Evolutionary conservation across 805 yeast genomes (phyloP), one percentile per base, ranked within the genome.

Genomic region (Wickerhamomyces subpelliculosus): DNA sequence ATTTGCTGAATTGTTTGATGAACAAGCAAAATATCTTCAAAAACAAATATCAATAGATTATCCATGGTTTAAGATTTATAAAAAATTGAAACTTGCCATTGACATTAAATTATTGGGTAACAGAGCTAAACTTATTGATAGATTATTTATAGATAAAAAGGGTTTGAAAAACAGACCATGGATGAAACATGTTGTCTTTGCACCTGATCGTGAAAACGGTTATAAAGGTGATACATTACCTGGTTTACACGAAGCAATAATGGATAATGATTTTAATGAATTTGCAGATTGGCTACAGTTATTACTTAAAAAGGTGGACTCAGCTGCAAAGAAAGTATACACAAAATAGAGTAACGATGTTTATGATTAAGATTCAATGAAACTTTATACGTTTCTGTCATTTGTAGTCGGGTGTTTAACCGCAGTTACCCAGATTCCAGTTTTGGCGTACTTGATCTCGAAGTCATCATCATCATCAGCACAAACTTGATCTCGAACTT

Each of bases 61-160:
- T 49, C 88, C 96, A 1, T 83, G 95, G 88, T 86, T 80, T 63
- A 66, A 71, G 44, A 61, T 71, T 37, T 70, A 67, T 46, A 72
- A 67, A 45, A 86, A 86, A 57, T 52, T 84, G 27, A 68, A 63
- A 36, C 65, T 78, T 5, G 80, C 78, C 36, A 70, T 81, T 13
- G 70, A 72, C 38, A 64, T 81, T 40, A 73, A 80, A 40, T 55
- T 73, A 22, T 60, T 74, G 6, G 80, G 80, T 46, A 61, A 64
- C 37, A 75, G 72, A 48, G 52, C 78, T 22, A 64, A 70, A n/a
- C 65, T 70, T 39, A 58, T 80, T 22, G 84, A 80, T 52, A 62
- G 78, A 40, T 53, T 73, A 49, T 78, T 79, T 48, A 51, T 79
- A 22, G 55, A 68, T 39, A 56, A 58, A 9, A 48, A 64, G 12